Evolutionary conservation across 495 filamentous ascomycete genomes (phyloP).

Genomic region (Patellaria atrata): DNA sequence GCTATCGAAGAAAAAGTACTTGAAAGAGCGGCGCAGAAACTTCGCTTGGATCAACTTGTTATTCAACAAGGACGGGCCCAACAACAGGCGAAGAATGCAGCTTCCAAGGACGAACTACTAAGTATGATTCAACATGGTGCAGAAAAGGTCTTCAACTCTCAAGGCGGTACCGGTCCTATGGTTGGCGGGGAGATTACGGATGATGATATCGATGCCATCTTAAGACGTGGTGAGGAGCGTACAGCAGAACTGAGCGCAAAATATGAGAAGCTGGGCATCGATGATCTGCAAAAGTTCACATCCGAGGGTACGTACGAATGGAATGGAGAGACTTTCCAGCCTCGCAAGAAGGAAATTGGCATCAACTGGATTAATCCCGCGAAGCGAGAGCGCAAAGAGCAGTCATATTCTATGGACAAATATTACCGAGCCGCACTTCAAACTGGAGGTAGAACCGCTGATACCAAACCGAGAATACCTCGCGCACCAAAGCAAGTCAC

Average conservation of each 20-base stretch:
- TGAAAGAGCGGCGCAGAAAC: slow-evolving; percentile 91
- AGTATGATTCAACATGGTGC: slow-evolving; percentile 98
- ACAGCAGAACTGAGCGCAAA: slow-evolving; percentile 81
- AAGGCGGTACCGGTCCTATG: slow-evolving; percentile 42
- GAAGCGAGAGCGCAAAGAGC: slow-evolving; percentile 96
- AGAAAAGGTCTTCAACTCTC: slow-evolving; percentile 71
- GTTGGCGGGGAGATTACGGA: slow-evolving; percentile 53
- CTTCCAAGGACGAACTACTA: slow-evolving; percentile 90
- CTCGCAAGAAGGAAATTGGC: slow-evolving; percentile 83
- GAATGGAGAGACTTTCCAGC: slow-evolving; percentile 92
- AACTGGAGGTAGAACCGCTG: slow-evolving; percentile 70
- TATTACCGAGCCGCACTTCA: slow-evolving; percentile 89
- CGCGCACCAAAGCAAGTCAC: slow-evolving; percentile 84
- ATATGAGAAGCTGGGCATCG: slow-evolving; percentile 95
- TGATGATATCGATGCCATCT: slow-evolving; percentile 78
- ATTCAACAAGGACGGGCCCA: slow-evolving; percentile 98
- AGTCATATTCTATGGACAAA: slow-evolving; percentile 95
- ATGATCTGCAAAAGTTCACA: slow-evolving; percentile 95
- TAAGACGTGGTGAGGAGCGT: slow-evolving; percentile 73
- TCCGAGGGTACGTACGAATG: slow-evolving; percentile 96
- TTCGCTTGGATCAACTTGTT: slow-evolving; percentile 95
- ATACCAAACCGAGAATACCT: slow-evolving; percentile 89
- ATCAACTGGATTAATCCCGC: slow-evolving; percentile 97
- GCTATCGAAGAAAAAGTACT: slow-evolving; percentile 98
- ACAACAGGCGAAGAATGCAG: slow-evolving; percentile 69